A percentile compares a stretch with the other conserved stretches of the same genome.
These are phyloP conservation scores for Kluyveromyces siamensis DNA, from an alignment of 805 yeast species.

Conservation along the genomic window DNA sequence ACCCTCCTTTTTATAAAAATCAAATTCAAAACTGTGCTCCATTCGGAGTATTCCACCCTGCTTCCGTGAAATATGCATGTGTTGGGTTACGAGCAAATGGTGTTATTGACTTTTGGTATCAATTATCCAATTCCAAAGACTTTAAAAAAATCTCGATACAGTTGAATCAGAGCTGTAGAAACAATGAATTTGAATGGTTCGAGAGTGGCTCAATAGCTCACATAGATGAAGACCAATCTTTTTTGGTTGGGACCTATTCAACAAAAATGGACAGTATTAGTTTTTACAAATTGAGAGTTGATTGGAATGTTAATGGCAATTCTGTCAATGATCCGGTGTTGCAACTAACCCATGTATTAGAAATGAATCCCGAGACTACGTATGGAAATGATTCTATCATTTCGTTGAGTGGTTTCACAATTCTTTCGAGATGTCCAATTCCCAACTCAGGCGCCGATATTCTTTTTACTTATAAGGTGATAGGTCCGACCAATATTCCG, in stretches of 20 bases:
- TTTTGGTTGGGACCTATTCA: constrained; percentile 24
- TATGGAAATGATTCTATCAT: constrained; percentile 18
- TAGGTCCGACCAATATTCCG: constrained; percentile 4
- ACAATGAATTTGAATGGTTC: constrained; percentile 25
- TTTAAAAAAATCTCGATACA: constrained; percentile 28
- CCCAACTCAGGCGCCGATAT: constrained; percentile 23
- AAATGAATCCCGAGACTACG: constrained; percentile 14
- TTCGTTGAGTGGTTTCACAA: constrained; percentile 16
- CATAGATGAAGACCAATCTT: constrained; percentile 24
- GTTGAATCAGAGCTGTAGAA: constrained; percentile 16
- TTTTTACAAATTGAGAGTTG: constrained; percentile 23
- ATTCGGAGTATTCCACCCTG: constrained; percentile 29
- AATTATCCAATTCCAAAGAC: constrained; percentile 30
- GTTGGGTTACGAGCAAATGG: constrained; percentile 28
- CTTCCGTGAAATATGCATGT: constrained; percentile 31
- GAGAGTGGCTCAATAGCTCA: constrained; percentile 26
- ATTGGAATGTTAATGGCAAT: constrained; percentile 26
- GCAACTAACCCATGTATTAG: constrained; percentile 18
- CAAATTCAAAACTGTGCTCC: constrained; percentile 28
- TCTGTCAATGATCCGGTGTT: constrained; percentile 25
- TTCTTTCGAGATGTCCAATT: constrained; percentile 22
- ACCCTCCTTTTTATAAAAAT: constrained; percentile 16
- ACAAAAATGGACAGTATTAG: constrained; percentile 16
- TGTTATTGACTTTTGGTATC: constrained; percentile 31
- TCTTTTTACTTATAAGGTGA: constrained; percentile 15